These are phyloP conservation scores for Insectozyma bohioensis DNA, from an alignment of 1,139 yeast genomes.

Conservation along the genomic window DNA sequence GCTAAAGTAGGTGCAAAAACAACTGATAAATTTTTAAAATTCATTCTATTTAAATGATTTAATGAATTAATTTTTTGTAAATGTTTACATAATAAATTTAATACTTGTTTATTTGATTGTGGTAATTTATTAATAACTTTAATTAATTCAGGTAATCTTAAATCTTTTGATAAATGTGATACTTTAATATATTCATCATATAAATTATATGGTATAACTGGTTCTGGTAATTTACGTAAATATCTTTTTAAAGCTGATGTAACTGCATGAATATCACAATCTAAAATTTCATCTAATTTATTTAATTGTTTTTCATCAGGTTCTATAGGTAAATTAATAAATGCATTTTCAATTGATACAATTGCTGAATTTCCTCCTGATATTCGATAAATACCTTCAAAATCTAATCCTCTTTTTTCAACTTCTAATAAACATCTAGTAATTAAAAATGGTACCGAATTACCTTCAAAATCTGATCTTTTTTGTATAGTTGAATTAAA, in stretches of 20 bases:
- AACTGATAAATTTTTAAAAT: constrained; percentile 75
- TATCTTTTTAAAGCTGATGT: constrained; percentile 87
- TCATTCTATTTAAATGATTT: constrained; percentile 68
- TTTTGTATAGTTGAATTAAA: constrained; percentile 54
- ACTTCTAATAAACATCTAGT: constrained; percentile 76
- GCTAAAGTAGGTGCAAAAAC: constrained; percentile 95
- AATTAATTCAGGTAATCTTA: constrained; percentile 21
- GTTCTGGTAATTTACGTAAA: constrained; percentile 80
- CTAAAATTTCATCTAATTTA: constrained; percentile 45
- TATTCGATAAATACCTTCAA: constrained; percentile 89
- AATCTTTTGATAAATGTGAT: constrained; percentile 30
- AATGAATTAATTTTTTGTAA: constrained; percentile 53
- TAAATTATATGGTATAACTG: constrained; percentile 68
- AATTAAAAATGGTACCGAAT: constrained; percentile 67
- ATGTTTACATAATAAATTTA: constrained; percentile 62
- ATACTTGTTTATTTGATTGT: constrained; percentile 59
- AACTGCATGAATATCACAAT: constrained; percentile 81
- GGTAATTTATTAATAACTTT: constrained; percentile 53
- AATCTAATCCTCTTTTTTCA: constrained; percentile 66
- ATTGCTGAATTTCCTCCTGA: constrained; percentile 86
- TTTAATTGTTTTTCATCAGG: constrained; percentile 41
- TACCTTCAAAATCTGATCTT: constrained; percentile 60
- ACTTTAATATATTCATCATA: constrained; percentile 65
- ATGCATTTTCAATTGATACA: constrained; percentile 52
- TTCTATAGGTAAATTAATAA: constrained; percentile 30